Evolutionary conservation across 2,329 filamentous ascomycete genomes (phyloP), one percentile per base, ranked within the genome.

Genomic region (Cladosporium sp.): DNA sequence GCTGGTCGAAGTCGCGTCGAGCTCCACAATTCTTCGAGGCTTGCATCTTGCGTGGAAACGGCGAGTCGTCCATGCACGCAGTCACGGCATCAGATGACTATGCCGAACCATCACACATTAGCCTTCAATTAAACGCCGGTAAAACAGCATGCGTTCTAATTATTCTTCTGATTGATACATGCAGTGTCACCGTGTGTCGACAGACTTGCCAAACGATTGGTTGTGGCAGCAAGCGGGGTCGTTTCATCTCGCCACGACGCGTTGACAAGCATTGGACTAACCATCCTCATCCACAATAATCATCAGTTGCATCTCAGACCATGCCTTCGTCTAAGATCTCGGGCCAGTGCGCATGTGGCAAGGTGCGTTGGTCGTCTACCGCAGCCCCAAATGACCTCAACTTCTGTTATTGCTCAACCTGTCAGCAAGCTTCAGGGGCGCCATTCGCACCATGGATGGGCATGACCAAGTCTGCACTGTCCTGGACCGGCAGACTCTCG

Each of bases 401-500:
- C 19, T 63, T 59, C 61, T 67, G 65, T 64, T 64, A 64, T 56
- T 65, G 65, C 57, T 50, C 49, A 15, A 65, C 59, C 39, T 67
- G 65, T 55, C 64, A 67, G 55, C 61, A 55, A 30, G 60, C 60
- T 38, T 64, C 63, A 14, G 65, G 65, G 12, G 62, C 60, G 8
- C 63, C 65, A 1, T 63, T 66, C 47, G 54, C 62, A 15, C 54
- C 62, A 17, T 66, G 62, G 61, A 58, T 61, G 17, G 62, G 60
- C 15, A 51, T 63, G n/a, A 19, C 63, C 9, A 61, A 51, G 30
- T 55, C 47, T n/a, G 50, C 56, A 15, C 5, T 65, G 5, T 40
- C 25, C 4, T 66, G 61, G 56, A 15, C 28, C 11, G 51, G 51
- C 12, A 39, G 34, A 14, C 38, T 62, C 15, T 49, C 40, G 1